A percentile compares a stretch with the other conserved stretches of the same genome.
phyloP scores from a whole-genome alignment of 768 basidiomycete genomes.

The Pluteus cervinus region DNA sequence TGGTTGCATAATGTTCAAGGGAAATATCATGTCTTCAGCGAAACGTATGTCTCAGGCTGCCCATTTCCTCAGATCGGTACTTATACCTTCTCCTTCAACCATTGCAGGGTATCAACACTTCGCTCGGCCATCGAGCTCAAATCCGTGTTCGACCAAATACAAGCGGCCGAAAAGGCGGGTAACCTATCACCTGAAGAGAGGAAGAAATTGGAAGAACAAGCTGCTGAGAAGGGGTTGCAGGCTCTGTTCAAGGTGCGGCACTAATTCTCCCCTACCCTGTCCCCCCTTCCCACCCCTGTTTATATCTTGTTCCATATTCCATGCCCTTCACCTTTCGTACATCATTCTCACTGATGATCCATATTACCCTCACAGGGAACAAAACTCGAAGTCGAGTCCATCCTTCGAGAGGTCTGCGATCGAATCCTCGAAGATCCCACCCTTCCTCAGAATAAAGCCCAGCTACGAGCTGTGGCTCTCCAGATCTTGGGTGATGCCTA shows the following conservation, averaged over 20 bases:
- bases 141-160: constrained; percentile 85
- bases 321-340: too few species aligned
- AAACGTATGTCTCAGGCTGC: constrained; percentile 59
- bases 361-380: constrained; percentile 50
- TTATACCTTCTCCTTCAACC: constrained; percentile 5
- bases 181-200: constrained; percentile 74
- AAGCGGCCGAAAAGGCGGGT: constrained; percentile 83
- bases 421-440: constrained; percentile 58
- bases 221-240: constrained; percentile 88
- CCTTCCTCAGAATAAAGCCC: constrained; percentile 50
- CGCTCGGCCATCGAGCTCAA: constrained; percentile 87
- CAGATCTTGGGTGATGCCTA: constrained; percentile 84
- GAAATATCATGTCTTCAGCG: constrained; percentile 90
- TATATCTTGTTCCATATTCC: background rate
- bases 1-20: constrained; percentile 92
- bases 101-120: constrained; percentile 68
- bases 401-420: constrained; percentile 86
- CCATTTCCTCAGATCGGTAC: background rate
- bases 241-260: constrained; percentile 81
- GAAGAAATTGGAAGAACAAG: constrained; percentile 81
- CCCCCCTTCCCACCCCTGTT: background rate
- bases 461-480: constrained; percentile 73
- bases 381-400: constrained; percentile 87
- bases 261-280: constrained; percentile 2
- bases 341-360: too few species aligned